These are phyloP conservation scores for Aspergillus aculeatinus DNA, from an alignment of 2,329 filamentous ascomycete genomes.

Conservation along the genomic window DNA sequence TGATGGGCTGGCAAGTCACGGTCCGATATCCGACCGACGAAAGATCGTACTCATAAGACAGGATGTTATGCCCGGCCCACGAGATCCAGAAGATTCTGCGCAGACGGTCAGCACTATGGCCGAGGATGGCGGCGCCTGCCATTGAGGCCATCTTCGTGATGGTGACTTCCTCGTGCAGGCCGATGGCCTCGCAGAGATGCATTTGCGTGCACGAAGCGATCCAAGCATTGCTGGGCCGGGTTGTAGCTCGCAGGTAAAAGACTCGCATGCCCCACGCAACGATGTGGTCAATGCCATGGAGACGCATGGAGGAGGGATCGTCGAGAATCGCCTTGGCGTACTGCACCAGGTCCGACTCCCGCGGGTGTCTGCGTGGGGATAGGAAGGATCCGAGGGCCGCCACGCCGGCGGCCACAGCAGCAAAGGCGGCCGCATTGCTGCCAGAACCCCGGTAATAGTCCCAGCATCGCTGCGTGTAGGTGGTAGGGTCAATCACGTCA, in stretches of 20 bases:
- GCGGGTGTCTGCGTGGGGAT: slow-evolving; percentile 22
- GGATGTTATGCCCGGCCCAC: slow-evolving; percentile 33
- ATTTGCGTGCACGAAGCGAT: slow-evolving; percentile 32
- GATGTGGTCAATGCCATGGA: slow-evolving; percentile 28
- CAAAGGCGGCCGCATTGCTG: slow-evolving; percentile 22
- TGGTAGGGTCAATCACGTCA: slow-evolving; percentile 26
- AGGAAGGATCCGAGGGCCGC: slow-evolving; percentile 32
- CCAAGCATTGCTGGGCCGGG: slow-evolving; percentile 33
- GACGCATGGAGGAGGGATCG: slow-evolving; percentile 30
- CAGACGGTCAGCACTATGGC: slow-evolving; percentile 32
- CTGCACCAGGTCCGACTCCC: slow-evolving; percentile 30
- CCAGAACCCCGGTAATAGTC: slow-evolving; percentile 25
- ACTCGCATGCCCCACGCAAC: slow-evolving; percentile 32
- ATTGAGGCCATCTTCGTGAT: slow-evolving; percentile 29
- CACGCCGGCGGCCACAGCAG: slow-evolving; percentile 29
- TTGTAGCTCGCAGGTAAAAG: slow-evolving; percentile 32
- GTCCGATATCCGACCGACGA: slow-evolving; percentile 26
- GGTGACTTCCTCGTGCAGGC: slow-evolving; percentile 30
- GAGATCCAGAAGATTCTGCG: slow-evolving; percentile 36
- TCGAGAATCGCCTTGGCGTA: slow-evolving; percentile 35
- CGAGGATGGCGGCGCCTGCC: slow-evolving; percentile 20
- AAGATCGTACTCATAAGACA: slow-evolving; percentile 34
- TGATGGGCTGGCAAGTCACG: slow-evolving; percentile 27
- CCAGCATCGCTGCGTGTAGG: slow-evolving; percentile 29
- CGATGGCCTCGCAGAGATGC: slow-evolving; percentile 31